These are phyloP conservation scores for Corynascus novoguineensis DNA, from an alignment of 495 filamentous ascomycete species.

Conservation along the genomic window DNA sequence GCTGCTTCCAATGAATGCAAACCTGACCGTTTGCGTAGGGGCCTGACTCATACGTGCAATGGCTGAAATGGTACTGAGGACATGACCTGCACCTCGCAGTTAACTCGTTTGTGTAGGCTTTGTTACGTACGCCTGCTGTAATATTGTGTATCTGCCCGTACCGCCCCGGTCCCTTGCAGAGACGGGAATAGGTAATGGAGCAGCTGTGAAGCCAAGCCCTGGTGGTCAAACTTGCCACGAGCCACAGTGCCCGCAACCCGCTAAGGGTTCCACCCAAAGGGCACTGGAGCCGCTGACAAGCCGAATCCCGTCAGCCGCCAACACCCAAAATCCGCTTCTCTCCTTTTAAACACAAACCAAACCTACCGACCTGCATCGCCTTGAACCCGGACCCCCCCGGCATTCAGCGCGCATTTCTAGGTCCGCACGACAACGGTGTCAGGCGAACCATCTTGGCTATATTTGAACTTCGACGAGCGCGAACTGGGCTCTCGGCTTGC, in stretches of 20 bases:
- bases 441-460: neutral
- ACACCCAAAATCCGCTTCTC: slow-evolving; percentile 31
- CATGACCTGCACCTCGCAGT: no score
- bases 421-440: neutral
- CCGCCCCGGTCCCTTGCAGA: no score
- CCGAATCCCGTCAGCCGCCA: slow-evolving; percentile 26
- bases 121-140: no score
- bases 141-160: no score
- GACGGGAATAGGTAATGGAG: no score
- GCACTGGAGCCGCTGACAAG: slow-evolving; percentile 19
- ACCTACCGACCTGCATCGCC: slow-evolving; percentile 5
- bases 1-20: no score
- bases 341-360: slow-evolving; percentile 21
- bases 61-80: neutral
- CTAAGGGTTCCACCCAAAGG: neutral
- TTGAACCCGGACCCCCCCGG: neutral
- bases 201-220: no score
- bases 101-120: no score
- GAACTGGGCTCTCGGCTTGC: neutral
- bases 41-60: neutral
- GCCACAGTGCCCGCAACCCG: neutral
- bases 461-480: neutral
- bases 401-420: neutral
- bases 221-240: no score
- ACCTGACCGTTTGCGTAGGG: no score